phyloP scores from a whole-genome alignment of 192 early-diverging fungal genomes.

The Coemansia sp. region DNA sequence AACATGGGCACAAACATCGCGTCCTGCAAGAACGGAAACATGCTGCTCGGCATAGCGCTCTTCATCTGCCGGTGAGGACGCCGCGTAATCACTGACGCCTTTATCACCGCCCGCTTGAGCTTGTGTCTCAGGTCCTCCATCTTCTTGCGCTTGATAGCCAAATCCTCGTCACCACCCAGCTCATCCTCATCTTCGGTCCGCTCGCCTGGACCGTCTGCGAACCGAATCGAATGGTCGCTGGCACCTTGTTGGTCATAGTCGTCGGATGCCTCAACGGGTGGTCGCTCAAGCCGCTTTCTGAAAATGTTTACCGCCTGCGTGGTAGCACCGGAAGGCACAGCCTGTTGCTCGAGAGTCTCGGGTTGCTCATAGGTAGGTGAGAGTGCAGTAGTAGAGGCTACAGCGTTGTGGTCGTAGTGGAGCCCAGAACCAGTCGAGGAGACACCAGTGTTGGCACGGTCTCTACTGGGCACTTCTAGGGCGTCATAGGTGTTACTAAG shows the following conservation, averaged over 20 bases:
- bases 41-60: slow-evolving; percentile 32
- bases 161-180: slow-evolving; percentile 26
- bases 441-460: slow-evolving; percentile 31
- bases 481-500: not conserved
- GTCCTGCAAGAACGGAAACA: slow-evolving; percentile 58
- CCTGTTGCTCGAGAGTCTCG: not conserved
- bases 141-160: slow-evolving; percentile 22
- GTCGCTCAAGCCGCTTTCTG: slow-evolving; percentile 4
- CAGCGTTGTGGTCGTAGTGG: slow-evolving; percentile 27
- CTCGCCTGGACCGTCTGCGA: not conserved
- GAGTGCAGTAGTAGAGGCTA: slow-evolving; percentile 47
- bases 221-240: slow-evolving; percentile 1
- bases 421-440: slow-evolving; percentile 43
- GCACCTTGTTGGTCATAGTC: not conserved
- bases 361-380: slow-evolving; percentile 17
- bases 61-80: slow-evolving; percentile 40
- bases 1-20: slow-evolving; percentile 60
- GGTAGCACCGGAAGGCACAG: not conserved
- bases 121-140: slow-evolving; percentile 42
- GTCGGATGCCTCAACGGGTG: not conserved
- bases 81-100: slow-evolving; percentile 53
- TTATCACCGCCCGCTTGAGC: slow-evolving; percentile 50
- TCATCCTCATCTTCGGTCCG: slow-evolving; percentile 8
- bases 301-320: not conserved
- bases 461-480: slow-evolving; percentile 1